Percentiles rank a stretch among this genome's conserved stretches.
These are phyloP conservation scores for Quercus ilex DNA, from an alignment of 306 rosid genomes.

Conservation along the genomic window DNA sequence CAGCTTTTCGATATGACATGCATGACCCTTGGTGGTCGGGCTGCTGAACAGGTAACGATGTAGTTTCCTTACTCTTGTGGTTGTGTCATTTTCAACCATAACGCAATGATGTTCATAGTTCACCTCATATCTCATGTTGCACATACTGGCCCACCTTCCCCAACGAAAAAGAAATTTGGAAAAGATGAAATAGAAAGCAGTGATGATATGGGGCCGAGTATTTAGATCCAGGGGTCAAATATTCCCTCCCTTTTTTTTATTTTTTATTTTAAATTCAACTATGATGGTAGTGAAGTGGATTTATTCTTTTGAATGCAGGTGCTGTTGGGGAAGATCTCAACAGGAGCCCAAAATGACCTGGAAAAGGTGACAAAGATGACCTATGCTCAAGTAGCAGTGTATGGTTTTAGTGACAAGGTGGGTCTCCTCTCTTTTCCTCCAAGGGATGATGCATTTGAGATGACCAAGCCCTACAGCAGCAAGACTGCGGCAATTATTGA, in stretches of 20 bases:
- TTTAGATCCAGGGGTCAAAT: too few species aligned
- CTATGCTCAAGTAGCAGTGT: conserved; percentile 89
- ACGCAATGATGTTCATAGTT: background rate
- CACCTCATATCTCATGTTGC: background rate
- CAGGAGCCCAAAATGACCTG: conserved; percentile 93
- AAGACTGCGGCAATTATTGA: conserved; percentile 83
- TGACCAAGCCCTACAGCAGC: conserved; percentile 83
- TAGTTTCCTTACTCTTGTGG: background rate
- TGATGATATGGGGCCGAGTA: too few species aligned
- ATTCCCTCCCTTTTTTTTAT: too few species aligned
- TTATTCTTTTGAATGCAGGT: conserved; percentile 44
- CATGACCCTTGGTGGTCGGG: conserved; percentile 97
- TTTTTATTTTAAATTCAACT: background rate
- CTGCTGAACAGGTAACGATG: conserved; percentile 79
- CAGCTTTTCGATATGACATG: conserved; percentile 95
- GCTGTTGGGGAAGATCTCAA: conserved; percentile 75
- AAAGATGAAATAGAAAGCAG: background rate
- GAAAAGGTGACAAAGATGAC: conserved; percentile 98
- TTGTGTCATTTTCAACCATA: background rate
- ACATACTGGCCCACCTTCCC: background rate
- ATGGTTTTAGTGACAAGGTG: conserved; percentile 92
- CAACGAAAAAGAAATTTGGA: background rate
- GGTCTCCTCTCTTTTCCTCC: conserved; percentile 93
- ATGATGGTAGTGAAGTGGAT: background rate
- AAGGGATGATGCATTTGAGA: conserved; percentile 56